phyloP scores from a whole-genome alignment of 2,329 filamentous ascomycete species.

The Fusarium ambrosium region DNA sequence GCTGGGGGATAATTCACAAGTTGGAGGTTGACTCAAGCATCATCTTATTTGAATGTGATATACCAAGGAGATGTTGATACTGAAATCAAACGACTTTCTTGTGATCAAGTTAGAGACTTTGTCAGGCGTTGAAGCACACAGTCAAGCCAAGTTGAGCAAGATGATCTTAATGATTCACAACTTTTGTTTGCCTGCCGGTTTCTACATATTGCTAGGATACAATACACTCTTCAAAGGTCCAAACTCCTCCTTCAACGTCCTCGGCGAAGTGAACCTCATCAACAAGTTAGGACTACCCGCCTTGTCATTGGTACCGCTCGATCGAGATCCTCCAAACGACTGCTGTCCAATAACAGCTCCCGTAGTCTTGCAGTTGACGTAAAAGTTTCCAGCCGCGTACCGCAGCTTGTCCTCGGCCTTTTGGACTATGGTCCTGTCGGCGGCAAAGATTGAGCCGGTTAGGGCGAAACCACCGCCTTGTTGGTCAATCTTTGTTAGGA shows the following conservation, averaged over 20 bases:
- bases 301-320: constrained; percentile 79
- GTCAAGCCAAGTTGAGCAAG: neutral
- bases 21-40: neutral
- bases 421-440: constrained; percentile 73
- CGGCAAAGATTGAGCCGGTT: constrained; percentile 80
- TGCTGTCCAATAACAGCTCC: constrained; percentile 79
- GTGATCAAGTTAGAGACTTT: neutral
- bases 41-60: neutral
- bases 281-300: constrained; percentile 73
- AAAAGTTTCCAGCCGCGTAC: constrained; percentile 83
- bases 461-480: constrained; percentile 79
- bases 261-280: constrained; percentile 62
- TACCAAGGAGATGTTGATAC: neutral
- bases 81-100: neutral
- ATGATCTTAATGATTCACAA: neutral
- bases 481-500: constrained; percentile 71
- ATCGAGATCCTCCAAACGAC: constrained; percentile 77
- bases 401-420: constrained; percentile 77
- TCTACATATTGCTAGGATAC: constrained; percentile 16
- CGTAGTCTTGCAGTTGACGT: constrained; percentile 84
- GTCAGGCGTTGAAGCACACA: neutral
- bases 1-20: neutral
- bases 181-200: neutral
- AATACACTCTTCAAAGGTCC: constrained; percentile 3
- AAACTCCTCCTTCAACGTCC: constrained; percentile 18